Evolutionary conservation across 768 basidiomycete genomes (phyloP), one percentile per base, ranked within the genome.

Genomic region (Lyophyllum atratum): DNA sequence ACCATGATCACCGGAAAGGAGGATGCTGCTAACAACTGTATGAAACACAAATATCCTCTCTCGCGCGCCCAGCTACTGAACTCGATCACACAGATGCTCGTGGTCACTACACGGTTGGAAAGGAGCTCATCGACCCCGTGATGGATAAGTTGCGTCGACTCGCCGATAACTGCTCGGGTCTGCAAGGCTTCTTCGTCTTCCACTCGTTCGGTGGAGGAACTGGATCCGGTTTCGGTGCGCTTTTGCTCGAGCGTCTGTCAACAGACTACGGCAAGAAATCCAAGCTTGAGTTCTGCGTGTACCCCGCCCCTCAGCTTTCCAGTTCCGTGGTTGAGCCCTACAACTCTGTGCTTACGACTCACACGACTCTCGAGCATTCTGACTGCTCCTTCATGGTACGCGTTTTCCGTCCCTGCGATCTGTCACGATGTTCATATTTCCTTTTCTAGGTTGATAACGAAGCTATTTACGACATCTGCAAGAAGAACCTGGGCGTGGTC

Each of bases 151-250:
- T 98, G 64, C 92, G 97, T 72, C 90, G 93, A 64, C 86, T 99
- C 60, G 93, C 95, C 50, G 97, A 99, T 77, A 97, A 97, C 79
- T 98, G 96, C 79, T 85, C 87, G 49, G 97, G 97, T 71, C 87
- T 99, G 44, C 97, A 99, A 77, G 97, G 97, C 68, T 99, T 99
- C 87, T 98, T 98, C 71, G 93, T 98, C 70, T 98, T 98, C 87
- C 97, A 98, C 80, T 98, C 97, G 19, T 98, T 99, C 72, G 97
- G 97, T 72, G 97, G 97, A 71, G 97, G 97, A 75, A 98, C 97
- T 71, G 97, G 97, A 68, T 99, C 97, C 59, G 97, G 97, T 70
- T 96, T 99, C 68, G 97, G 97, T 72, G 96, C 97, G 57, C 90
- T 99, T 66, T 83, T 99, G 60, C 86, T 98, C 59, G 97, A 99